Conservation (phyloP, 208 protist species). For the Crithidia bombi region DNA sequence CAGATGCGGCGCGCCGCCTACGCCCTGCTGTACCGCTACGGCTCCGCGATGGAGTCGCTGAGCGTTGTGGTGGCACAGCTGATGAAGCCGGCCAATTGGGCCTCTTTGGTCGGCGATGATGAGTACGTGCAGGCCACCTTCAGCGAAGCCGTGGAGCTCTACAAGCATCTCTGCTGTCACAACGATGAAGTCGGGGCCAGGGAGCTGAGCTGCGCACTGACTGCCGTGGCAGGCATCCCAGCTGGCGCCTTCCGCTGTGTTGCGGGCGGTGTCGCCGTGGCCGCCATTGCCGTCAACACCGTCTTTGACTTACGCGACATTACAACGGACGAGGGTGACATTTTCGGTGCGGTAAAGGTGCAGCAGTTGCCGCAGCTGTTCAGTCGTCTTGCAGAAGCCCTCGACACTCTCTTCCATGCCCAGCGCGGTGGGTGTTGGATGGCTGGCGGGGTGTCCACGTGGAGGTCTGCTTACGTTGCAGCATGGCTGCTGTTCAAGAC, state of each 20-base stretch:
- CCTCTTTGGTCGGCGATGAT: constrained; percentile 4
- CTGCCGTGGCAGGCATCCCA: constrained; percentile 22
- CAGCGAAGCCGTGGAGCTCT: constrained; percentile 14
- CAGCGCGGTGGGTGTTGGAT: constrained; percentile 12
- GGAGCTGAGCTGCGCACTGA: constrained; percentile 6
- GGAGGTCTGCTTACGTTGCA: constrained; percentile 14
- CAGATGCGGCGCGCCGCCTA: constrained; percentile 23
- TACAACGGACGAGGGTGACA: not conserved
- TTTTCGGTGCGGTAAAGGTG: constrained; percentile 25
- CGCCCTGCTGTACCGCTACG: constrained; percentile 29
- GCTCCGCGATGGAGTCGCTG: constrained; percentile 24
- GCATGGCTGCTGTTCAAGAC: constrained; percentile 27
- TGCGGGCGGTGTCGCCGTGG: constrained; percentile 12
- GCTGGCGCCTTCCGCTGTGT: constrained; percentile 23
- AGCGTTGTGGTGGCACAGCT: constrained; percentile 16
- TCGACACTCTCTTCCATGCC: constrained; percentile 12
- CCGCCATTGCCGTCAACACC: constrained; percentile 8
- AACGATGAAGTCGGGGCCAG: not conserved
- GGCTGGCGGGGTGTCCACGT: constrained; percentile 17
- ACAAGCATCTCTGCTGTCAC: constrained; percentile 16
- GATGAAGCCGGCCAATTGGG: constrained; percentile 12
- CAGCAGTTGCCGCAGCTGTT: constrained; percentile 28
- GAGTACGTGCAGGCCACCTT: constrained; percentile 21
- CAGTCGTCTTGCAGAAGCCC: constrained; percentile 26
- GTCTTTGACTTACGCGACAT: constrained; percentile 25